phyloP scores from a whole-genome alignment of 2,329 filamentous ascomycete genomes.

The Tolypocladium ovalisporum region DNA sequence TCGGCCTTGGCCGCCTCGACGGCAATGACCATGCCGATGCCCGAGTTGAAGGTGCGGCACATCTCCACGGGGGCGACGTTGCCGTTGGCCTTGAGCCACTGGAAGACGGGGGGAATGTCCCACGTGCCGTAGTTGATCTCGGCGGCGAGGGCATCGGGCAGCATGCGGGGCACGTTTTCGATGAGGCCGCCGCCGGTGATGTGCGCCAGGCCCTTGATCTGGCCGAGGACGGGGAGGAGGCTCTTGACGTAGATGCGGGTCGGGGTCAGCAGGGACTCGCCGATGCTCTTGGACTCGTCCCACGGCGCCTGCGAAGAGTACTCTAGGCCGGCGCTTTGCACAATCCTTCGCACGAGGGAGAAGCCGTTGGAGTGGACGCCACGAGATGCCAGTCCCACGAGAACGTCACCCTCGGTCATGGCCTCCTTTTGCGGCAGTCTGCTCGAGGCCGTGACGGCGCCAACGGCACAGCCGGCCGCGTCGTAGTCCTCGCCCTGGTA shows the following conservation, averaged over 20 bases:
- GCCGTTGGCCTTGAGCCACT: constrained; percentile 69
- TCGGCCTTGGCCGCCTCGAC: constrained; percentile 56
- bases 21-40: constrained; percentile 86
- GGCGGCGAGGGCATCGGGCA: constrained; percentile 67
- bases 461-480: constrained; percentile 80
- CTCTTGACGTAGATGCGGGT: constrained; percentile 90
- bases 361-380: constrained; percentile 96
- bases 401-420: constrained; percentile 75
- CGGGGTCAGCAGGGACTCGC: constrained; percentile 71
- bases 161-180: constrained; percentile 92
- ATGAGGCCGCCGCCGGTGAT: constrained; percentile 90
- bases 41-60: constrained; percentile 88
- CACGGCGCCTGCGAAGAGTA: constrained; percentile 72
- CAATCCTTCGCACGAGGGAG: constrained; percentile 85
- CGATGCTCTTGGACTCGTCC: constrained; percentile 52
- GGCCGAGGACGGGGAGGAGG: constrained; percentile 53
- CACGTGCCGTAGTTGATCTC: constrained; percentile 70
- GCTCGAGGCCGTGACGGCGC: constrained; percentile 59
- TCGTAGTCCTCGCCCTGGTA: constrained; percentile 87
- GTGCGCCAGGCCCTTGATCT: constrained; percentile 88
- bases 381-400: constrained; percentile 75
- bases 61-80: constrained; percentile 70
- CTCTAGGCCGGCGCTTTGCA: constrained; percentile 58
- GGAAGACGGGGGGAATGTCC: constrained; percentile 68
- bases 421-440: constrained; percentile 64